Conservation (phyloP, 176 grass and related monocot species). For the Ananas comosus region DNA sequence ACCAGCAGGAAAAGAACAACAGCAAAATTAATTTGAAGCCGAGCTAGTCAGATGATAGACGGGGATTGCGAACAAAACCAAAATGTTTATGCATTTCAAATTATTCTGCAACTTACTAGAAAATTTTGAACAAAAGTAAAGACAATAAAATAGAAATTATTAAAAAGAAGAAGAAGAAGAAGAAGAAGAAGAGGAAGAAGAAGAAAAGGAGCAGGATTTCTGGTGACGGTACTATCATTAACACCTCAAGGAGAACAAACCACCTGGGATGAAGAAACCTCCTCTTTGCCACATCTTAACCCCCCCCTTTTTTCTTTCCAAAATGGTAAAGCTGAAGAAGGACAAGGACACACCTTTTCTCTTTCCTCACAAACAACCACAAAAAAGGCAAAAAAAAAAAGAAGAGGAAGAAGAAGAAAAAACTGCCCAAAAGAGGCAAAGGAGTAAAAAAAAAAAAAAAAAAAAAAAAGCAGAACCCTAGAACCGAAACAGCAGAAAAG, state of each 20-base stretch:
- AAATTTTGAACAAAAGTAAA: too few species aligned
- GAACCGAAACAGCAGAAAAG: slow-evolving; percentile 6
- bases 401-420: not conserved
- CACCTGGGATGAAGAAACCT: too few species aligned
- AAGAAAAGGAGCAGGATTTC: too few species aligned
- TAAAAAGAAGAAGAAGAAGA: too few species aligned
- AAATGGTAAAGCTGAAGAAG: not conserved
- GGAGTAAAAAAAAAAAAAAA: not conserved
- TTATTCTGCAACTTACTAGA: too few species aligned
- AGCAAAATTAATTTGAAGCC: not conserved
- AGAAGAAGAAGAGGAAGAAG: too few species aligned
- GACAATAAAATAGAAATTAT: too few species aligned
- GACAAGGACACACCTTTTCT: not conserved
- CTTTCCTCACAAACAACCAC: not conserved
- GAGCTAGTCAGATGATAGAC: not conserved
- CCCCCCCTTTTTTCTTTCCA: not conserved
- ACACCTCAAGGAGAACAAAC: too few species aligned
- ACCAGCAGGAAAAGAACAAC: not conserved
- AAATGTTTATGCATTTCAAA: too few species aligned
- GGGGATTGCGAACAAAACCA: too few species aligned
- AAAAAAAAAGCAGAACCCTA: not conserved
- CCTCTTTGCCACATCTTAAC: too few species aligned
- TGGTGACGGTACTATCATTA: too few species aligned
- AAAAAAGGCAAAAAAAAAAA: not conserved
- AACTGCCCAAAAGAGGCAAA: not conserved